A percentile compares a stretch with the other conserved stretches of the same genome.
These are phyloP conservation scores for Spongospora subterranea DNA, from an alignment of 208 protist genomes.

Conservation along the genomic window DNA sequence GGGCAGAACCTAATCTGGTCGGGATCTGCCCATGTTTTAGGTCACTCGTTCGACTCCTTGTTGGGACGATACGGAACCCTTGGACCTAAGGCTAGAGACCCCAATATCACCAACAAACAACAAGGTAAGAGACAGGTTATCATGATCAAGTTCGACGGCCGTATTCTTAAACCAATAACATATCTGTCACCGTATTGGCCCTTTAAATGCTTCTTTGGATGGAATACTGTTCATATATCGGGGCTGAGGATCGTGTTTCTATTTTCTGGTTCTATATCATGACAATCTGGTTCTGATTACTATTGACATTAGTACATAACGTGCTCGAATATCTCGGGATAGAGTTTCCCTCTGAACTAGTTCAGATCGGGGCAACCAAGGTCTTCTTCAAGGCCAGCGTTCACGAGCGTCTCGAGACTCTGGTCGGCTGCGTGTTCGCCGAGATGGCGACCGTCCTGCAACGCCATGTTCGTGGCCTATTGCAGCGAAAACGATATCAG, in stretches of 20 bases:
- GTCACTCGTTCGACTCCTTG: not conserved
- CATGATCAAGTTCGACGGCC: not conserved
- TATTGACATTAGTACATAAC: not conserved
- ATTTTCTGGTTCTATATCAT: too few species aligned
- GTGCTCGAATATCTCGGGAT: not conserved
- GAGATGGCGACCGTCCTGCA: constrained; percentile 1
- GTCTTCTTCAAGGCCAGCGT: constrained; percentile 47
- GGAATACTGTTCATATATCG: too few species aligned
- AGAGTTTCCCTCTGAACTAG: not conserved
- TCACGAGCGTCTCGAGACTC: constrained; percentile 22
- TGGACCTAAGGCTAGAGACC: not conserved
- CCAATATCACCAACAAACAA: not conserved
- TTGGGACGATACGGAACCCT: not conserved
- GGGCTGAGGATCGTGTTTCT: too few species aligned
- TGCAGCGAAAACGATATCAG: not conserved
- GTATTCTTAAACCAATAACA: too few species aligned
- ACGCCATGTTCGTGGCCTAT: not conserved
- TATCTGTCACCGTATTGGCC: too few species aligned
- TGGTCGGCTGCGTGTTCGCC: constrained; percentile 44
- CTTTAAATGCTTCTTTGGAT: too few species aligned
- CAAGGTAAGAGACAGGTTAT: not conserved
- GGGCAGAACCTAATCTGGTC: too few species aligned
- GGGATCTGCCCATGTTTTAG: not conserved
- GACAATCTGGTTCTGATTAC: too few species aligned
- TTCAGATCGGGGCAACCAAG: constrained; percentile 2